Percentiles rank a stretch among this genome's conserved stretches.
Evolutionary conservation across 2,329 filamentous ascomycete genomes (phyloP).

Genomic region (Talaromyces amestolkiae): DNA sequence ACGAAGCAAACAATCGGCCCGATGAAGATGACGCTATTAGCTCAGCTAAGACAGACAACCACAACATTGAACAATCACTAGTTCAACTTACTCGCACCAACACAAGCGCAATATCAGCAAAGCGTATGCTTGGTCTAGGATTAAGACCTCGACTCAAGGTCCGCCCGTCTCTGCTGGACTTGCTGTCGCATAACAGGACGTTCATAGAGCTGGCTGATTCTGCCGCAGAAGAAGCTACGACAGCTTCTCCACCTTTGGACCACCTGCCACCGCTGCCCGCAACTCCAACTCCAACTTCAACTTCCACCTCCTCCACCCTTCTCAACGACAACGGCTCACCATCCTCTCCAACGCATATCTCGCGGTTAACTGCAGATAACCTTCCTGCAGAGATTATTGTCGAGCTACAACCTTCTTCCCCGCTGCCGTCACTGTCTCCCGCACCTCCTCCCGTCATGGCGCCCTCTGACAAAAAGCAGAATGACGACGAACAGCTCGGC

Average conservation of each 20-base stretch:
- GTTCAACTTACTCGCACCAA: background rate
- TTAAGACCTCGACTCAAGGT: constrained; percentile 55
- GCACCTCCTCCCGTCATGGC: constrained; percentile 38
- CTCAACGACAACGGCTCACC: background rate
- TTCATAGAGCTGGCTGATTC: background rate
- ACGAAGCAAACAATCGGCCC: background rate
- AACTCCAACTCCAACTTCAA: constrained; percentile 25
- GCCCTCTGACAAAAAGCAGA: constrained; percentile 45
- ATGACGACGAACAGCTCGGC: constrained; percentile 58
- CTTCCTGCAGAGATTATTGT: constrained; percentile 2
- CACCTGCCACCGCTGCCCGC: constrained; percentile 45
- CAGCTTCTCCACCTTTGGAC: constrained; percentile 37
- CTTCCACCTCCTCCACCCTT: background rate
- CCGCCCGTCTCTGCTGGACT: constrained; percentile 62
- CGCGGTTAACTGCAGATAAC: background rate
- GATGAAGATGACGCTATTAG: constrained; percentile 10
- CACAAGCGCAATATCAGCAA: background rate
- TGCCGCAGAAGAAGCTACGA: constrained; percentile 25
- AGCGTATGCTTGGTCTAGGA: constrained; percentile 52
- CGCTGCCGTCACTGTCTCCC: constrained; percentile 6
- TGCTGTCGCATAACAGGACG: constrained; percentile 45
- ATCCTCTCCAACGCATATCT: background rate
- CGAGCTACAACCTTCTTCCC: background rate
- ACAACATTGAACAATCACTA: background rate
- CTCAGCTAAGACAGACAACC: constrained; percentile 5